These are phyloP conservation scores for Cyberlindnera amylophila DNA, from an alignment of 805 yeast species.

Conservation along the genomic window DNA sequence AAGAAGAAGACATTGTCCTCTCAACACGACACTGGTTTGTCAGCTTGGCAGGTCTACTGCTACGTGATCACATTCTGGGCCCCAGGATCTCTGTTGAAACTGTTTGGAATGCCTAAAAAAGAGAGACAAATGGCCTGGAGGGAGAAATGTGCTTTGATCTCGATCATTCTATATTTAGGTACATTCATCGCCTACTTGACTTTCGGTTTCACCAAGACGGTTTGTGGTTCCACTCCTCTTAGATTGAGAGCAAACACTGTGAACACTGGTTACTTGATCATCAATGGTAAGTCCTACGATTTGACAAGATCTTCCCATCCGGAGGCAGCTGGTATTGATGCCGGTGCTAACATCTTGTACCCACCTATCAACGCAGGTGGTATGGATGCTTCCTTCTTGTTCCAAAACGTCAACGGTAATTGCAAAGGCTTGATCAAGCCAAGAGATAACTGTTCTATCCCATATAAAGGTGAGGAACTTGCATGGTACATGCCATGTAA, in stretches of 20 bases:
- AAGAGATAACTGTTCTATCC: slow-evolving; percentile 64
- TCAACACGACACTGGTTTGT: slow-evolving; percentile 14
- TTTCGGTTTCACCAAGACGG: slow-evolving; percentile 84
- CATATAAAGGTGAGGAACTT: slow-evolving; percentile 55
- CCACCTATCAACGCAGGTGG: slow-evolving; percentile 91
- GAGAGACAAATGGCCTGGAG: slow-evolving; percentile 96
- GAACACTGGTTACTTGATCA: slow-evolving; percentile 55
- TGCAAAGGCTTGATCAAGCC: slow-evolving; percentile 79
- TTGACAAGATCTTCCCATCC: slow-evolving; percentile 74
- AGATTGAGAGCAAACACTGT: slow-evolving; percentile 64
- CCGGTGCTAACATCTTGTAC: slow-evolving; percentile 68
- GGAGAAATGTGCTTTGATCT: slow-evolving; percentile 83
- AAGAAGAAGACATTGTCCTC: slow-evolving; percentile 11
- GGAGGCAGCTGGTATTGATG: slow-evolving; percentile 69
- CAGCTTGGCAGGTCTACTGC: slow-evolving; percentile 82
- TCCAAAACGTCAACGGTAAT: slow-evolving; percentile 89
- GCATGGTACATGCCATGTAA: slow-evolving; percentile 99
- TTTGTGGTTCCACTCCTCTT: slow-evolving; percentile 48
- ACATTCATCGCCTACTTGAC: slow-evolving; percentile 80
- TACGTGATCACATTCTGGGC: slow-evolving; percentile 86
- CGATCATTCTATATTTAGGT: slow-evolving; percentile 71
- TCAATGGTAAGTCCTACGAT: slow-evolving; percentile 80
- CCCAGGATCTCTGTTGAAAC: slow-evolving; percentile 64
- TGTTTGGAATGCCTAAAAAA: slow-evolving; percentile 74
- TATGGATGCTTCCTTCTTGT: slow-evolving; percentile 74